Evolutionary conservation across 75 land plant species (phyloP).

Genomic region (Adiantum capillusveneris): DNA sequence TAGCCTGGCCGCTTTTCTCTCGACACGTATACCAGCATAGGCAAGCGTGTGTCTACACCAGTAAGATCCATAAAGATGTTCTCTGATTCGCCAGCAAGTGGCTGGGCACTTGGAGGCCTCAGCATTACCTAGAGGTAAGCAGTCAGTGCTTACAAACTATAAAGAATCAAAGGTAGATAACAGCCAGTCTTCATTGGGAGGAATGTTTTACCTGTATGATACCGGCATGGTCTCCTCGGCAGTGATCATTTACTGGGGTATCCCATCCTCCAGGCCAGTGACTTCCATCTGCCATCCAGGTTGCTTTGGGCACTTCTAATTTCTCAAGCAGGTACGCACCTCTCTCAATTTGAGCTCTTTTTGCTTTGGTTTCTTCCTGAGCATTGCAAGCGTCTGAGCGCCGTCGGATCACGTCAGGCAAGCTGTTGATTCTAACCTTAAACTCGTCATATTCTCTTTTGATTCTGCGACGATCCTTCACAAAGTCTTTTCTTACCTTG

Average conservation of each 20-base stretch:
- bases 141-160: background rate
- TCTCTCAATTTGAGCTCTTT: too few relatives aligned
- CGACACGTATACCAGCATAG: conserved; percentile 55
- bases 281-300: too few relatives aligned
- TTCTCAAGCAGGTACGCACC: too few relatives aligned
- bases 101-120: conserved; percentile 33
- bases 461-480: conserved; percentile 92
- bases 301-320: too few relatives aligned
- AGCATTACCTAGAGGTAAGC: conserved; percentile 69
- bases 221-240: too few relatives aligned
- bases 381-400: too few relatives aligned
- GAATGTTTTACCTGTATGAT: too few relatives aligned
- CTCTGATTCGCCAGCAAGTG: conserved; percentile 28
- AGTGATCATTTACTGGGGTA: too few relatives aligned
- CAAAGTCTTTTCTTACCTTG: conserved; percentile 73
- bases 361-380: too few relatives aligned
- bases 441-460: conserved; percentile 95
- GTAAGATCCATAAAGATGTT: conserved; percentile 26
- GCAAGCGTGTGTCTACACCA: conserved; percentile 45
- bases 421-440: conserved; percentile 64
- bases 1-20: conserved; percentile 52
- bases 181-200: too few relatives aligned
- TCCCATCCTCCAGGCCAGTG: too few relatives aligned
- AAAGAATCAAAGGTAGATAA: background rate
- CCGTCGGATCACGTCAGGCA: too few relatives aligned